A percentile compares a stretch with the other conserved stretches of the same genome.
phyloP scores from a whole-genome alignment of 2,329 filamentous ascomycete species.

The Claviceps quebecensis region DNA sequence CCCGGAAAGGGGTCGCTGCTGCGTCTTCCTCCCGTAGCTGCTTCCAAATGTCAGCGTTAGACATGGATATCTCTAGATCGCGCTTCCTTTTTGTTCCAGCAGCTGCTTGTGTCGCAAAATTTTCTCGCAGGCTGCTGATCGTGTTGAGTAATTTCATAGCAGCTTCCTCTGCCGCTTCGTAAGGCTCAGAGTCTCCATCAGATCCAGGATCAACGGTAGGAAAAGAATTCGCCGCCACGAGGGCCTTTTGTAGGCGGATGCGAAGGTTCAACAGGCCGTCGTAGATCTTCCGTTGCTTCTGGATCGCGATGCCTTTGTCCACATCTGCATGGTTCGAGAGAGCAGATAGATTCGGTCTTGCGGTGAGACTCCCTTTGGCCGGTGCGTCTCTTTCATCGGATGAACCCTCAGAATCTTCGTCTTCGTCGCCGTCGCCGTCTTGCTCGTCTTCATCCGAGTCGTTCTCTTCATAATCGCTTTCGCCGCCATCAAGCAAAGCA shows the following conservation, averaged over 20 bases:
- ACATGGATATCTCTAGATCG: conserved; percentile 35
- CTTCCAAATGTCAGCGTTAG: conserved; percentile 57
- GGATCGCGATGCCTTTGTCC: conserved; percentile 75
- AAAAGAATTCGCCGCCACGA: conserved; percentile 70
- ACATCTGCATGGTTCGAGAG: conserved; percentile 40
- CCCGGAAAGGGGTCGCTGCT: conserved; percentile 44
- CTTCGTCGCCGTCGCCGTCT: conserved; percentile 22
- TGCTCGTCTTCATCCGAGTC: conserved; percentile 20
- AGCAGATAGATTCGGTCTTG: conserved; percentile 20
- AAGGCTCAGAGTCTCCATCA: conserved; percentile 36
- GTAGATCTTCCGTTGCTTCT: conserved; percentile 71
- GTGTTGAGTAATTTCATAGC: conserved; percentile 76
- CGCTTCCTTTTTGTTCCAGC: conserved; percentile 50
- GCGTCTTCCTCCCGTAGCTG: conserved; percentile 54
- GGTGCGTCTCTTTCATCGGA: conserved; percentile 15
- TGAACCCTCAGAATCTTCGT: conserved; percentile 19
- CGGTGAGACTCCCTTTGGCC: conserved; percentile 12
- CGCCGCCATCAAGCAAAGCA: conserved; percentile 18
- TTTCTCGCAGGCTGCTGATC: conserved; percentile 54
- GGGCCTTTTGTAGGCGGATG: conserved; percentile 83
- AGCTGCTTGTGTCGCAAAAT: conserved; percentile 36
- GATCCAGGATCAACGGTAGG: conserved; percentile 27
- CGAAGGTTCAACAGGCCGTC: conserved; percentile 79
- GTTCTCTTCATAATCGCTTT: conserved; percentile 20
- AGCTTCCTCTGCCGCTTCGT: conserved; percentile 67